Conservation (phyloP, 768 basidiomycete genomes). For the Amanita muscaria region DNA sequence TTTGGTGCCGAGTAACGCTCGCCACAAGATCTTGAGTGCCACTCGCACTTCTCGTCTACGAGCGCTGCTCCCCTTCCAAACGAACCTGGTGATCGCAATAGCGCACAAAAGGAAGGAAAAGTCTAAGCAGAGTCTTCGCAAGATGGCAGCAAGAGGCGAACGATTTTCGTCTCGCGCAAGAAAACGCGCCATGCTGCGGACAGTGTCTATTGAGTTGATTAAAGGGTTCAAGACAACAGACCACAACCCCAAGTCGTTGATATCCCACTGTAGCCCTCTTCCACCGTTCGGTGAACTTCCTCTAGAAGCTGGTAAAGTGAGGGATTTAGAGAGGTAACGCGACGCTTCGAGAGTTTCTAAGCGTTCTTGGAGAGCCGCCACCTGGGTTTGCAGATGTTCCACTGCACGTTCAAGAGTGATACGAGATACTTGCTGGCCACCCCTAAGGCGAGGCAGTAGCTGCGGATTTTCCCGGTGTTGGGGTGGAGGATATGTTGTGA, state of each 20-base stretch:
- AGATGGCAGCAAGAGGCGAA: conserved; percentile 57
- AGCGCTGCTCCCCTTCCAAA: conserved; percentile 64
- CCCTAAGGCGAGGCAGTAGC: conserved; percentile 25
- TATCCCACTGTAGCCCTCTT: conserved; percentile 43
- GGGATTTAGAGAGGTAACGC: conserved; percentile 31
- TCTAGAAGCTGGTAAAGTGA: conserved; percentile 18
- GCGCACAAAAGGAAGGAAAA: conserved; percentile 64
- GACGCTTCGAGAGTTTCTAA: conserved; percentile 60
- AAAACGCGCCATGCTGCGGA: conserved; percentile 47
- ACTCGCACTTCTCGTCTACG: conserved; percentile 59
- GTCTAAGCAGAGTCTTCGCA: conserved; percentile 71
- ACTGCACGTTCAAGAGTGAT: conserved; percentile 64
- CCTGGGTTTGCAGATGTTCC: conserved; percentile 71
- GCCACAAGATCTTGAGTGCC: conserved; percentile 62
- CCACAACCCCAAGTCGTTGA: conserved; percentile 84
- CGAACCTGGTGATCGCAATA: conserved; percentile 42
- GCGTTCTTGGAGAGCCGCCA: conserved; percentile 77
- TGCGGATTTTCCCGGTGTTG: conserved; percentile 27
- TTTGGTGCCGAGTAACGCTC: conserved; percentile 54
- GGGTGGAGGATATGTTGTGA: conserved; percentile 26
- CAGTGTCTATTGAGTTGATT: conserved; percentile 35
- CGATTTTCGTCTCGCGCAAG: conserved; percentile 50
- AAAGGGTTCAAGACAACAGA: conserved; percentile 61
- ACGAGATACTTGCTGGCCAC: conserved; percentile 37
- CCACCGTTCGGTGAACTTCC: conserved; percentile 35